phyloP scores from a whole-genome alignment of 108 stramenopile species.

The Nitzschia palea region DNA sequence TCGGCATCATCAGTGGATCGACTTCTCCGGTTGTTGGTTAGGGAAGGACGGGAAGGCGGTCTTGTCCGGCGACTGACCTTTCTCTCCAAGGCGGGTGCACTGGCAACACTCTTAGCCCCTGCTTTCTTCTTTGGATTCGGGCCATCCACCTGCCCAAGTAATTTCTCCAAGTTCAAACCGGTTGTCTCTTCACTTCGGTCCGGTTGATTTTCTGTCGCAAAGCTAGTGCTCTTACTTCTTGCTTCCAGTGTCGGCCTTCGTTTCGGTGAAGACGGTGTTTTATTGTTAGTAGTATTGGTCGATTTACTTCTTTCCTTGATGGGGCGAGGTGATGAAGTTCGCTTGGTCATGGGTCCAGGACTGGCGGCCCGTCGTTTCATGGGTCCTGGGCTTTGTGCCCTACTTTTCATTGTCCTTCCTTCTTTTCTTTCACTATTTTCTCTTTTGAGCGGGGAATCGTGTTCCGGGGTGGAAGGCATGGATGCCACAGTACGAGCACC shows the following conservation, averaged over 20 bases:
- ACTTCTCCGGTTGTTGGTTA: background rate
- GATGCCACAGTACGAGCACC: slow-evolving; percentile 22
- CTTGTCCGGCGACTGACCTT: background rate
- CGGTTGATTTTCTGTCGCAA: no score
- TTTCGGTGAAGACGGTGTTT: background rate
- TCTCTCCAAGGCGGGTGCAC: slow-evolving; percentile 9
- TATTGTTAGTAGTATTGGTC: no score
- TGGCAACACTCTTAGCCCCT: slow-evolving; percentile 25
- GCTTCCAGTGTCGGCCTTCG: background rate
- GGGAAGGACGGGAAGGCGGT: background rate
- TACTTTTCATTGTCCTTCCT: background rate
- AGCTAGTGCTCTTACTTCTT: no score
- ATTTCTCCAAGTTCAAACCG: background rate
- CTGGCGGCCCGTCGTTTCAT: slow-evolving; percentile 1
- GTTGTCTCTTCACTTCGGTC: background rate
- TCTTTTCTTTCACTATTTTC: background rate
- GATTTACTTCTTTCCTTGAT: slow-evolving; percentile 2
- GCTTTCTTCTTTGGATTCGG: slow-evolving; percentile 7
- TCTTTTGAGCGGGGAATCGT: background rate
- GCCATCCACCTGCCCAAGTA: slow-evolving; percentile 5
- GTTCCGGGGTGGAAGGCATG: background rate
- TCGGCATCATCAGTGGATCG: background rate
- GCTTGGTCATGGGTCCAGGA: slow-evolving; percentile 15
- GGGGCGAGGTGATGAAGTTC: slow-evolving; percentile 9
- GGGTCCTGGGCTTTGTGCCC: background rate